Conservation (phyloP, 345 rosid genomes). For the Populus davidiana region DNA sequence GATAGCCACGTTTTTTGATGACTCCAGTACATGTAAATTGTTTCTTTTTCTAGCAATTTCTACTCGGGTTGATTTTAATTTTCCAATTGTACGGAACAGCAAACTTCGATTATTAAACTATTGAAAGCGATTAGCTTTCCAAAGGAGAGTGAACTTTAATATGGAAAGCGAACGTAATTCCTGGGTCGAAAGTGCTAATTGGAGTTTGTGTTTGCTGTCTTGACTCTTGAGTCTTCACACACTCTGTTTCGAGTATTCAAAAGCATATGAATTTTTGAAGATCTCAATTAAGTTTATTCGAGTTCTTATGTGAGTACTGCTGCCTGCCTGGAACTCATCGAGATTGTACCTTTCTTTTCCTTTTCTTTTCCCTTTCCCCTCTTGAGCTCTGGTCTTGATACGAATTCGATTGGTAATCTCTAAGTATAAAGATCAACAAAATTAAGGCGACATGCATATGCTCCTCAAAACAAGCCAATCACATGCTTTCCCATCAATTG, state of each 20-base stretch:
- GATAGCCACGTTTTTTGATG: not conserved
- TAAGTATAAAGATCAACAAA: not conserved
- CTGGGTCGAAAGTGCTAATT: not conserved
- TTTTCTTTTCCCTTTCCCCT: not conserved
- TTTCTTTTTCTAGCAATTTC: not conserved
- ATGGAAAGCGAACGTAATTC: not conserved
- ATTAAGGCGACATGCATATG: not conserved
- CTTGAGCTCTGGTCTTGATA: not conserved
- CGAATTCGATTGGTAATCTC: not conserved
- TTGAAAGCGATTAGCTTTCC: too few relatives aligned
- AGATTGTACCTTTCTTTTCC: not conserved
- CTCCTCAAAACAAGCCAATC: too few relatives aligned
- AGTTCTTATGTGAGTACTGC: not conserved
- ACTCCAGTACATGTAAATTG: not conserved
- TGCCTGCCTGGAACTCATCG: not conserved
- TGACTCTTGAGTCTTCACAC: conserved; percentile 20
- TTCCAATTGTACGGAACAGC: not conserved
- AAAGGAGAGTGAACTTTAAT: not conserved
- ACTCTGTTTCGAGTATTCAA: not conserved
- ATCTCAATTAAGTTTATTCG: conserved; percentile 3
- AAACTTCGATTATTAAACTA: not conserved
- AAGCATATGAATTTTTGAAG: conserved; percentile 2
- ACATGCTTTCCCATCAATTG: too few relatives aligned
- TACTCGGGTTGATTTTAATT: not conserved
- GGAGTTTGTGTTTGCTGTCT: conserved; percentile 9